Evolutionary conservation across 495 filamentous ascomycete genomes (phyloP).

Genomic region (Glarea lozoyensis): DNA sequence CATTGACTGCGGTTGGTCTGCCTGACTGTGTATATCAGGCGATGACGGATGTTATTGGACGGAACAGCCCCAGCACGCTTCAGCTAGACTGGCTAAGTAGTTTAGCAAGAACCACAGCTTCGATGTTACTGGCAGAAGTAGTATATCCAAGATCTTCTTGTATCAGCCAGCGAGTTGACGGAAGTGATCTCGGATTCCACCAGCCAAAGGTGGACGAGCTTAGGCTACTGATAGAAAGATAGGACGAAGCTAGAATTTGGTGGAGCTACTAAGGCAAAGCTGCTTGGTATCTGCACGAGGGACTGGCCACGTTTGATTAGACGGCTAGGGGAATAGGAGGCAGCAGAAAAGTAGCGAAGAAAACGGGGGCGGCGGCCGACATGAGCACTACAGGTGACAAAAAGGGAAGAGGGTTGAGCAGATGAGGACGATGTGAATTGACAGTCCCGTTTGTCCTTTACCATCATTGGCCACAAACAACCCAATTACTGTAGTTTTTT

Average conservation of each 20-base stretch:
- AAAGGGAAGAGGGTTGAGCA: constrained; percentile 13
- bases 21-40: constrained; percentile 15
- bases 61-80: constrained; percentile 15
- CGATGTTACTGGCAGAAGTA: too few relatives aligned
- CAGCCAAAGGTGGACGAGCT: not conserved
- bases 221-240: constrained; percentile 13
- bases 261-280: constrained; percentile 16
- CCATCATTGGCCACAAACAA: too few relatives aligned
- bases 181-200: not conserved
- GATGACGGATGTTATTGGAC: constrained; percentile 14
- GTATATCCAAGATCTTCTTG: not conserved
- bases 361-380: constrained; percentile 19
- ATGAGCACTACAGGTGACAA: constrained; percentile 18
- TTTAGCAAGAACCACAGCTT: constrained; percentile 12
- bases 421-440: too few relatives aligned
- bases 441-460: too few relatives aligned
- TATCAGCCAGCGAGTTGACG: constrained; percentile 4
- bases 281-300: constrained; percentile 18
- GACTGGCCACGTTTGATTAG: constrained; percentile 19
- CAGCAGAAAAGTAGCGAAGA: constrained; percentile 16
- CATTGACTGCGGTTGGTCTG: constrained; percentile 11
- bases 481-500: too few relatives aligned
- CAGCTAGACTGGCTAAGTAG: constrained; percentile 11
- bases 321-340: constrained; percentile 17
- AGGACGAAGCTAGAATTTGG: constrained; percentile 18